A percentile compares a stretch with the other conserved stretches of the same genome.
Evolutionary conservation across 768 basidiomycete species (phyloP).

Genomic region (Cyclocybe aegerita): DNA sequence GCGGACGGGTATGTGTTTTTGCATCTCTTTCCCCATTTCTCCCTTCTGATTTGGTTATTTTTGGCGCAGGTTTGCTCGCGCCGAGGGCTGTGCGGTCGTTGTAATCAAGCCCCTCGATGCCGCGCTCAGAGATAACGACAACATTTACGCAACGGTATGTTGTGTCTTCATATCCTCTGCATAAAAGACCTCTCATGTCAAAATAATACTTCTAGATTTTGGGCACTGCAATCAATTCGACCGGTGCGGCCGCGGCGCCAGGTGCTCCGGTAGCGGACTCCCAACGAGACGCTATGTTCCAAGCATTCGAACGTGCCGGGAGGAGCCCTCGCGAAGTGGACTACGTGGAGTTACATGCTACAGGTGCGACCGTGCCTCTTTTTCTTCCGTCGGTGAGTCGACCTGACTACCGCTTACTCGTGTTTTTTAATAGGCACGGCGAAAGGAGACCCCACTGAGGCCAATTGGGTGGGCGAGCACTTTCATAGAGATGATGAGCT

Average conservation of each 20-base stretch:
- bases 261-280: conserved; percentile 36
- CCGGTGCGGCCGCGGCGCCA: conserved; percentile 34
- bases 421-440: conserved; percentile 31
- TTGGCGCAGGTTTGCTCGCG: conserved; percentile 32
- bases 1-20: conserved; percentile 37
- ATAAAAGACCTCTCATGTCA: background rate
- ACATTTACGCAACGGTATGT: conserved; percentile 38
- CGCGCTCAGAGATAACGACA: conserved; percentile 37
- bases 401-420: background rate
- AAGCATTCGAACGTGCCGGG: conserved; percentile 30
- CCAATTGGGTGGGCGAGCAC: conserved; percentile 44
- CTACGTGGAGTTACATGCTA: conserved; percentile 50
- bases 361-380: conserved; percentile 25
- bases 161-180: background rate
- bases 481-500: conserved; percentile 32
- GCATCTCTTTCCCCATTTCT: background rate
- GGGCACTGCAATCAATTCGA: conserved; percentile 36
- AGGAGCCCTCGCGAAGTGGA: conserved; percentile 39
- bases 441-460: conserved; percentile 49
- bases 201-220: conserved; percentile 28
- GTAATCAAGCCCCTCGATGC: conserved; percentile 38
- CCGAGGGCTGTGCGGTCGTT: conserved; percentile 36
- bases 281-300: conserved; percentile 35
- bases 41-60: background rate
- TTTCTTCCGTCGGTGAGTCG: too few relatives aligned